phyloP scores from a whole-genome alignment of 208 protist genomes.

The Porcisia hertigi region DNA sequence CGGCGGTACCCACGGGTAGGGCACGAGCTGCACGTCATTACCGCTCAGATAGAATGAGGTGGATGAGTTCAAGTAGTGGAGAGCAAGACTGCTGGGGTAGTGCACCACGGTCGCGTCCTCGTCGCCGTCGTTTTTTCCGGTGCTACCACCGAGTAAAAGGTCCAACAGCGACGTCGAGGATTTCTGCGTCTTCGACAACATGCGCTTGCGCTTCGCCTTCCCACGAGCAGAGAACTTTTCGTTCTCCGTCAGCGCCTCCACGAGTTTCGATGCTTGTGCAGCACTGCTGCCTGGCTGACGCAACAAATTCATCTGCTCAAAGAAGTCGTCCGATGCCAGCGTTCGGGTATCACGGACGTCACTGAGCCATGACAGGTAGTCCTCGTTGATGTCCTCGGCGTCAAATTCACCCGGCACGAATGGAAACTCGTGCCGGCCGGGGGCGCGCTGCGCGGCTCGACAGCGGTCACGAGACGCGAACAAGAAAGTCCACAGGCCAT shows the following conservation, averaged over 20 bases:
- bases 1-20: constrained; percentile 17
- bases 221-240: constrained; percentile 19
- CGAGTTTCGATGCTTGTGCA: constrained; percentile 1
- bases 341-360: constrained; percentile 32
- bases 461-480: constrained; percentile 8
- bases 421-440: constrained; percentile 4
- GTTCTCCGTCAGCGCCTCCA: constrained; percentile 3
- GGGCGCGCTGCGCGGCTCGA: constrained; percentile 10
- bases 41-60: constrained; percentile 2
- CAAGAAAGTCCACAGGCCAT: constrained; percentile 8
- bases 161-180: not conserved
- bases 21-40: constrained; percentile 25
- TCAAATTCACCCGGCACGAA: constrained; percentile 12
- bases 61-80: constrained; percentile 1
- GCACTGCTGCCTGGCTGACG: constrained; percentile 18
- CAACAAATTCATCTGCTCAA: constrained; percentile 36
- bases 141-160: not conserved
- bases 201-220: constrained; percentile 3
- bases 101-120: constrained; percentile 7
- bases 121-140: not conserved
- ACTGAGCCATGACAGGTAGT: constrained; percentile 16
- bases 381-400: constrained; percentile 14
- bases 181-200: constrained; percentile 13
- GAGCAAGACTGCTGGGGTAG: constrained; percentile 2
- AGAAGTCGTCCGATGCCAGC: constrained; percentile 40